Base-by-base conservation (phyloP, 305 asterid genomes). In the Fraxinus nigra region DNA sequence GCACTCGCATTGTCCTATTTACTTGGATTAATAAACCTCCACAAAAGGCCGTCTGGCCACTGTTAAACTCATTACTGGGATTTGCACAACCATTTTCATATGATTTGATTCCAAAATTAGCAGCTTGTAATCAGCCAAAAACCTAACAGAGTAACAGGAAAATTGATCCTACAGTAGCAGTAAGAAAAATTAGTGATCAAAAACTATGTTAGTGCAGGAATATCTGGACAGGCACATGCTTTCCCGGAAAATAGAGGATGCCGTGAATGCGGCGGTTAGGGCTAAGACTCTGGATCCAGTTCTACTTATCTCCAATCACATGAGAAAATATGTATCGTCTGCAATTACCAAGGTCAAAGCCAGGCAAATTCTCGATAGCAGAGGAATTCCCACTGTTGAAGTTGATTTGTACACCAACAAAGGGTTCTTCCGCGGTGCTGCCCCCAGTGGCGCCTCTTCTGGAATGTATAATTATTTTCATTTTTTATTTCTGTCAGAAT, bases 191-290 rank as follows among this genome's bases (percentile, higher is more conserved):
- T 69, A 30, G 75, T 69, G 30, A 69, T 32, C 38, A 26, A 24
- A 14, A 72, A 87, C 80, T 86, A 96, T 96, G 98, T 94, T 98
- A 43, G 99, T 97, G 80, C 99, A 93, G 85, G 99, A 97, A 72
- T 97, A 93, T 85, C 92, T 97, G 81, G 98, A 94, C 80, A 92
- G 91, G 84, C 98, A 97, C 82, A 76, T 84, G 92, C 97, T 97
- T 83, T 92, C 98, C 11, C 92, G 98, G 87, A 97, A 90, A 84
- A 93, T 97, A 48, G 99, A 97, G 86, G 99, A 97, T 82, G 98
- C 99, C 84, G 99, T 97, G 32, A 97, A 97, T 89, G 99, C 99
- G 56, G 98, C 99, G 85, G 99, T 97, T 76, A 92, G 99, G 88
- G 92, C 98, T 48, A 97, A 94, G 79, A 90, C 98, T 77, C 80